Evolutionary conservation across 2,329 filamentous ascomycete species (phyloP).

Genomic region (Diaporthe aspalathi): DNA sequence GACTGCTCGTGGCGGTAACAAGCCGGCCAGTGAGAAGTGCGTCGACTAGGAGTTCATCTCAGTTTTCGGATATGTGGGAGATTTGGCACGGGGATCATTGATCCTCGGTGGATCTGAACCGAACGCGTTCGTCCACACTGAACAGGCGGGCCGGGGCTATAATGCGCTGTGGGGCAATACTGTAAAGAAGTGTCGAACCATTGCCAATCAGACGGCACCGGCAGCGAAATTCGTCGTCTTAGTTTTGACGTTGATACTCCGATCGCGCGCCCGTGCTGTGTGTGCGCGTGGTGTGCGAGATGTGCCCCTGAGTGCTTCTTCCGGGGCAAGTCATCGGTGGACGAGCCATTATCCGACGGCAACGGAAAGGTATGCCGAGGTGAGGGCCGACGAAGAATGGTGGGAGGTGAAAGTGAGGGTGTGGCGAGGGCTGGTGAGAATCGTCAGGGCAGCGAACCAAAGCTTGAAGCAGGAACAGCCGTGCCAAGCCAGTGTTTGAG

Average conservation of each 20-base stretch:
- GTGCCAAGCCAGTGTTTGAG: constrained; percentile 14
- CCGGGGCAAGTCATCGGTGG: not conserved
- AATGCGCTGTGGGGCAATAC: not conserved
- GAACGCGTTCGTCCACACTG: constrained; percentile 20
- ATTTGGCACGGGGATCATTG: constrained; percentile 16
- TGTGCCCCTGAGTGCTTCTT: not conserved
- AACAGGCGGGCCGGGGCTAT: not conserved
- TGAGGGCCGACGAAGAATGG: not conserved
- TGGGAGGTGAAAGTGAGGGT: not conserved
- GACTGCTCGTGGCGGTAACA: not conserved
- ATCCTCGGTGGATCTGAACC: constrained; percentile 22
- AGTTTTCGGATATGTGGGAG: not conserved
- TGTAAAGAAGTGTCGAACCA: not conserved
- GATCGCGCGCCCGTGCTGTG: not conserved
- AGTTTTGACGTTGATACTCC: not conserved
- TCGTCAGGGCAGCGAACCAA: not conserved
- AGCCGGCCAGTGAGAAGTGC: not conserved
- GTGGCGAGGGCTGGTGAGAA: not conserved
- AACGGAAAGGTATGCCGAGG: not conserved
- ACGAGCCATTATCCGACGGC: not conserved
- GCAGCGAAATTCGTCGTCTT: not conserved
- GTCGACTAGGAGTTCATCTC: constrained; percentile 23
- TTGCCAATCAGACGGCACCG: constrained; percentile 9
- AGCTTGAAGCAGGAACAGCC: not conserved
- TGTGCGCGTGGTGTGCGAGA: too few relatives aligned